Percentiles rank a stretch among this genome's conserved stretches.
phyloP scores from a whole-genome alignment of 2,329 filamentous ascomycete genomes.

The Xylogone sp. region DNA sequence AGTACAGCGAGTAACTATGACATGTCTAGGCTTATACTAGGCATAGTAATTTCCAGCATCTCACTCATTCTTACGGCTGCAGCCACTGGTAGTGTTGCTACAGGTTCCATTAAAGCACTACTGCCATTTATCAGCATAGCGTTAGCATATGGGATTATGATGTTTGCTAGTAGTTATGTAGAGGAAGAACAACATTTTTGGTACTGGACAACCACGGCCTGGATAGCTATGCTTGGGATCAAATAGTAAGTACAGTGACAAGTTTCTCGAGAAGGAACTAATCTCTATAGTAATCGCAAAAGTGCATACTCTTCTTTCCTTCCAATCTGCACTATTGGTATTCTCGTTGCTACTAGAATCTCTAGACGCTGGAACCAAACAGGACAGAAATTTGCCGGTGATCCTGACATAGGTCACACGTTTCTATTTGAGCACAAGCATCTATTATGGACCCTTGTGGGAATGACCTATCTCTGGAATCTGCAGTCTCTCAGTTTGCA shows the following conservation, averaged over 20 bases:
- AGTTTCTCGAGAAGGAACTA: not conserved
- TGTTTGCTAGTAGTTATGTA: conserved; percentile 97
- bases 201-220: conserved; percentile 83
- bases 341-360: conserved; percentile 62
- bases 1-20: conserved; percentile 92
- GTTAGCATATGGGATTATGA: conserved; percentile 73
- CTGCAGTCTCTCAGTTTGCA: conserved; percentile 19
- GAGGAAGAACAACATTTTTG: conserved; percentile 99
- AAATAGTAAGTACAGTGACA: conserved; percentile 29
- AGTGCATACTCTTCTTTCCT: conserved; percentile 8
- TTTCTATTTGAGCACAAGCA: conserved; percentile 62
- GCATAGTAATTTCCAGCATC: conserved; percentile 36
- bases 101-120: conserved; percentile 25
- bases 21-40: conserved; percentile 54
- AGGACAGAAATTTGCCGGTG: conserved; percentile 92
- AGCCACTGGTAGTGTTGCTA: conserved; percentile 39
- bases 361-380: conserved; percentile 90
- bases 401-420: conserved; percentile 75
- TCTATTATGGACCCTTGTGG: conserved; percentile 71
- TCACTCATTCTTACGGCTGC: conserved; percentile 28
- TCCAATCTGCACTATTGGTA: conserved; percentile 31
- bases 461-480: conserved; percentile 61
- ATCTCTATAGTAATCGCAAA: conserved; percentile 16
- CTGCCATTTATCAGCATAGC: conserved; percentile 48
- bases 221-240: conserved; percentile 54